These are phyloP conservation scores for Hyaloscypha finlandica DNA, from an alignment of 495 filamentous ascomycete genomes.

Conservation along the genomic window DNA sequence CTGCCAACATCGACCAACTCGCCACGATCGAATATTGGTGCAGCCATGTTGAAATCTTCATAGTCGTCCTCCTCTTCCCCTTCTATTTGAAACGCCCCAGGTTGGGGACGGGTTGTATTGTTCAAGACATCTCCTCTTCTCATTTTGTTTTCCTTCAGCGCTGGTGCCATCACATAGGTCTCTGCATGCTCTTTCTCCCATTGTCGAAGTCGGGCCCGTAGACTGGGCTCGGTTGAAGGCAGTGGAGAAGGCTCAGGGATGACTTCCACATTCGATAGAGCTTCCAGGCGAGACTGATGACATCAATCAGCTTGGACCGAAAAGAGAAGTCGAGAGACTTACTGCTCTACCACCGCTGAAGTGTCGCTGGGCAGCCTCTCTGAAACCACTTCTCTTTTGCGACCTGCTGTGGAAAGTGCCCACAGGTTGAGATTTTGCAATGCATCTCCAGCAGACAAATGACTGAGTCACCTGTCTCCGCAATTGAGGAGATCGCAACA, in stretches of 20 bases:
- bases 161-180: neutral
- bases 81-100: slow-evolving; percentile 34
- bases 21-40: slow-evolving; percentile 40
- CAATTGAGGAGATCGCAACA: slow-evolving; percentile 13
- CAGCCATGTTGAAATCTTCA: neutral
- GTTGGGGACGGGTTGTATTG: slow-evolving; percentile 2
- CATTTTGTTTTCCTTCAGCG: neutral
- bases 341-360: slow-evolving; percentile 13
- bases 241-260: neutral
- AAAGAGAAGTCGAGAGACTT: neutral
- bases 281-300: neutral
- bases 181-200: slow-evolving; percentile 47
- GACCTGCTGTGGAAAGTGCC: neutral
- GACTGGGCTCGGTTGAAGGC: slow-evolving; percentile 23
- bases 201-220: slow-evolving; percentile 53
- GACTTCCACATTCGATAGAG: neutral
- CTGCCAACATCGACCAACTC: slow-evolving; percentile 41
- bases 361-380: neutral
- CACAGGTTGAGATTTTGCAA: slow-evolving; percentile 4
- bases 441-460: slow-evolving; percentile 30
- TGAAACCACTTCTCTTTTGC: neutral
- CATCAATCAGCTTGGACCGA: neutral
- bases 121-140: neutral
- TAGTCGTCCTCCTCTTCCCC: slow-evolving; percentile 39
- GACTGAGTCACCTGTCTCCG: slow-evolving; percentile 5